These are phyloP conservation scores for Oryza rufipogon DNA, from an alignment of 176 grass and related monocot species.

Conservation along the genomic window DNA sequence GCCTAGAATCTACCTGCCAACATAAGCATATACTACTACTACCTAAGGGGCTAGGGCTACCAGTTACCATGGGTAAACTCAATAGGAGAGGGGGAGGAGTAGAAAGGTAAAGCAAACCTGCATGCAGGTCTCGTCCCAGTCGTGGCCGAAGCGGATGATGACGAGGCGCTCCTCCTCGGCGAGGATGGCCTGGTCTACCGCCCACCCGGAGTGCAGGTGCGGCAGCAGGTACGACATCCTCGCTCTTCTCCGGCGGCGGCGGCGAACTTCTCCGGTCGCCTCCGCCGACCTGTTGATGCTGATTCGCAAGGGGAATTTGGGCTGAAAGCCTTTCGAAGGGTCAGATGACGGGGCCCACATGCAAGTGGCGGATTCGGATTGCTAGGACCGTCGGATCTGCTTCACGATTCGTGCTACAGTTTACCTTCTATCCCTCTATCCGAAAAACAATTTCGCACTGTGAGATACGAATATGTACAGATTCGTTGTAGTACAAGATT, in stretches of 20 bases:
- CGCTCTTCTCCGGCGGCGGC: not conserved
- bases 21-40: too few species aligned
- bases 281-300: not conserved
- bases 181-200: constrained; percentile 97
- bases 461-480: too few species aligned
- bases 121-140: constrained; percentile 99
- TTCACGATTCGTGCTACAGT: too few species aligned
- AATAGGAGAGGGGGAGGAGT: not conserved
- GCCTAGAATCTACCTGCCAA: not conserved
- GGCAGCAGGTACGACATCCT: constrained; percentile 93
- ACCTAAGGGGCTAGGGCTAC: not conserved
- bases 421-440: too few species aligned
- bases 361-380: too few species aligned
- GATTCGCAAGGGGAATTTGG: too few species aligned
- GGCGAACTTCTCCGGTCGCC: too few species aligned
- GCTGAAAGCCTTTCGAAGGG: too few species aligned
- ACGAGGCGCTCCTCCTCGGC: constrained; percentile 99
- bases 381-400: too few species aligned
- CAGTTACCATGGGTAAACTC: not conserved
- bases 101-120: constrained; percentile 45
- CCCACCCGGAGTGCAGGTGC: constrained; percentile 97
- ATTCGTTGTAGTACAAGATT: too few species aligned
- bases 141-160: constrained; percentile 96
- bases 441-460: too few species aligned
- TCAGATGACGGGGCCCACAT: too few species aligned